Evolutionary conservation across 345 rosid species (phyloP).

Genomic region (Barbarea vulgaris): DNA sequence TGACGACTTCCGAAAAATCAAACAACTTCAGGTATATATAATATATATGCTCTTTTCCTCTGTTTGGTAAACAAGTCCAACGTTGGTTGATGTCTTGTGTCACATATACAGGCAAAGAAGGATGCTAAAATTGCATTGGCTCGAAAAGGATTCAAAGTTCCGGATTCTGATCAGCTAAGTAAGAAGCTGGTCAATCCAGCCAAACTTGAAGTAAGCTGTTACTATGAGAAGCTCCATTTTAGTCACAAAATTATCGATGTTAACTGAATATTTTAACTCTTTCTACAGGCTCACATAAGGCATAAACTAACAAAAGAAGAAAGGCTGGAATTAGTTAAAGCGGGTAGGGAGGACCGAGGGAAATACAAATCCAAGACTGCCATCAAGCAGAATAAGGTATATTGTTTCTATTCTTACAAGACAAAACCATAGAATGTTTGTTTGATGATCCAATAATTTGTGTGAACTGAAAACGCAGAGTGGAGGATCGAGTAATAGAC

Average conservation of each 20-base stretch:
- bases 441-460: not conserved
- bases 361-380: constrained; percentile 69
- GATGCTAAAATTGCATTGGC: constrained; percentile 64
- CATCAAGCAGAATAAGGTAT: constrained; percentile 74
- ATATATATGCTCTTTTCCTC: constrained; percentile 8
- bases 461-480: constrained; percentile 47
- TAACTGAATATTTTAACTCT: not conserved
- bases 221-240: constrained; percentile 13
- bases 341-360: constrained; percentile 79
- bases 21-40: constrained; percentile 69
- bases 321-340: constrained; percentile 65
- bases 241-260: not conserved
- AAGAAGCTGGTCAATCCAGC: constrained; percentile 72
- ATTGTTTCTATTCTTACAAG: not conserved
- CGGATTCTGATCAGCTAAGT: constrained; percentile 65
- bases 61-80: constrained; percentile 11
- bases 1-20: constrained; percentile 78
- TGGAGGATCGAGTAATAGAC: constrained; percentile 70
- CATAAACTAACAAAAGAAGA: constrained; percentile 69
- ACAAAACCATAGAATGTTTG: not conserved
- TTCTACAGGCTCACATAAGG: constrained; percentile 67
- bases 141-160: constrained; percentile 78
- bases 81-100: constrained; percentile 25
- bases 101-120: constrained; percentile 60
- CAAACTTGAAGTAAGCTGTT: constrained; percentile 65